These are phyloP conservation scores for Hyphodiscus sp. DNA, from an alignment of 2,329 filamentous ascomycete genomes.

Conservation along the genomic window DNA sequence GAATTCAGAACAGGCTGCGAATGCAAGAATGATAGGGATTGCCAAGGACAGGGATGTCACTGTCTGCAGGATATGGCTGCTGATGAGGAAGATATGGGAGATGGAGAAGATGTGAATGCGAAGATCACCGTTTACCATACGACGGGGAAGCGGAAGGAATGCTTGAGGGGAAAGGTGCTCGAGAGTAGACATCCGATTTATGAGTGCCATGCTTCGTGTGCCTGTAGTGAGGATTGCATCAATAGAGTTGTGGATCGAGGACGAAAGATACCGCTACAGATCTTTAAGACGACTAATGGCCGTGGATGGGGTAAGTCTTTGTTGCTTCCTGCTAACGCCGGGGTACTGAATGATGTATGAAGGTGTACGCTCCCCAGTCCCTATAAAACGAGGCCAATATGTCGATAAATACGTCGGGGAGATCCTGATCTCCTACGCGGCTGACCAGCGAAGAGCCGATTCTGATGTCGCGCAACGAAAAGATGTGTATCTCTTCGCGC, in stretches of 20 bases:
- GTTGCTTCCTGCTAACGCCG: neutral
- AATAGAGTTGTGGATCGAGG: slow-evolving; percentile 74
- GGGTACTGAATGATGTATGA: slow-evolving; percentile 5
- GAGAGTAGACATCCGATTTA: slow-evolving; percentile 60
- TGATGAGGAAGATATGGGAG: slow-evolving; percentile 38
- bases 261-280: slow-evolving; percentile 62
- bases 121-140: slow-evolving; percentile 50
- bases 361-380: slow-evolving; percentile 59
- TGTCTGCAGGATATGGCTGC: slow-evolving; percentile 53
- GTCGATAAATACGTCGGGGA: slow-evolving; percentile 75
- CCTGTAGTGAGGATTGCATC: slow-evolving; percentile 57
- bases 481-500: slow-evolving; percentile 70
- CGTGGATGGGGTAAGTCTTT: slow-evolving; percentile 64
- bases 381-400: slow-evolving; percentile 67
- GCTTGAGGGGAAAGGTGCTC: slow-evolving; percentile 46
- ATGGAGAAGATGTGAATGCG: neutral
- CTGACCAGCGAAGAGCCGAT: slow-evolving; percentile 53
- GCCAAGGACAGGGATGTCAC: slow-evolving; percentile 60
- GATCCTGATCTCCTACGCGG: slow-evolving; percentile 58
- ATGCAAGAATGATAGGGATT: slow-evolving; percentile 54
- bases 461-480: slow-evolving; percentile 55
- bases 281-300: slow-evolving; percentile 62
- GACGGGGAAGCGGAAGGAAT: slow-evolving; percentile 44
- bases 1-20: slow-evolving; percentile 65
- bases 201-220: slow-evolving; percentile 70